phyloP scores from a whole-genome alignment of 1,284 basidiomycete genomes.

The Microbotryum intermedium region DNA sequence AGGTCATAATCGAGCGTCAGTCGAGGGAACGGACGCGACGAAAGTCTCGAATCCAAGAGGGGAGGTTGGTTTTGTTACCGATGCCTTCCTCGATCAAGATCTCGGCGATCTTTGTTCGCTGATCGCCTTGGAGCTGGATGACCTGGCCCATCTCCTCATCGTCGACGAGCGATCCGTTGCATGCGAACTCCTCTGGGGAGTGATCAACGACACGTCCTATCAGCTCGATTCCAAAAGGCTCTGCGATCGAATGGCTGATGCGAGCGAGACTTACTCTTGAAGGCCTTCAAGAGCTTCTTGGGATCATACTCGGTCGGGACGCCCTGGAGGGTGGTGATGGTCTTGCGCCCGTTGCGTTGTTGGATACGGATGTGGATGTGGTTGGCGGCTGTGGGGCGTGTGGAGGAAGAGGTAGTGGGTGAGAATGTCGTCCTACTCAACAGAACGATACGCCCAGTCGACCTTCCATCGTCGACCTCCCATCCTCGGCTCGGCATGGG shows the following conservation, averaged over 20 bases:
- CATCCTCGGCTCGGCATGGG: no score
- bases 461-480: no score
- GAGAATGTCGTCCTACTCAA: no score
- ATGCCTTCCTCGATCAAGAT: slow-evolving; percentile 63
- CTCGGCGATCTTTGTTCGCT: slow-evolving; percentile 78
- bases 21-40: background rate
- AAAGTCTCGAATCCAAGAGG: background rate
- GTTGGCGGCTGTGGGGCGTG: slow-evolving; percentile 15
- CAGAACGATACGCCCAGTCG: no score
- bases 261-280: slow-evolving; percentile 65
- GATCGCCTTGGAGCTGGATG: slow-evolving; percentile 98
- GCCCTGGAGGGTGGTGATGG: slow-evolving; percentile 94
- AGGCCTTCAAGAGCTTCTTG: slow-evolving; percentile 97
- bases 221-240: background rate
- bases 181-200: slow-evolving; percentile 77
- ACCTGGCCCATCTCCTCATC: slow-evolving; percentile 96
- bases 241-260: no score
- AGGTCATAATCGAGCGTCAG: background rate
- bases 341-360: slow-evolving; percentile 98
- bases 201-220: background rate
- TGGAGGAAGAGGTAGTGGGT: no score
- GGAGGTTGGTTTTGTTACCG: slow-evolving; percentile 36
- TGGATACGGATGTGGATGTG: slow-evolving; percentile 61
- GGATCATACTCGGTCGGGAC: slow-evolving; percentile 93
- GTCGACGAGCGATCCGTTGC: slow-evolving; percentile 95